Conservation (phyloP, 257 asterid genomes). For the Solanum bulbocastanum region DNA sequence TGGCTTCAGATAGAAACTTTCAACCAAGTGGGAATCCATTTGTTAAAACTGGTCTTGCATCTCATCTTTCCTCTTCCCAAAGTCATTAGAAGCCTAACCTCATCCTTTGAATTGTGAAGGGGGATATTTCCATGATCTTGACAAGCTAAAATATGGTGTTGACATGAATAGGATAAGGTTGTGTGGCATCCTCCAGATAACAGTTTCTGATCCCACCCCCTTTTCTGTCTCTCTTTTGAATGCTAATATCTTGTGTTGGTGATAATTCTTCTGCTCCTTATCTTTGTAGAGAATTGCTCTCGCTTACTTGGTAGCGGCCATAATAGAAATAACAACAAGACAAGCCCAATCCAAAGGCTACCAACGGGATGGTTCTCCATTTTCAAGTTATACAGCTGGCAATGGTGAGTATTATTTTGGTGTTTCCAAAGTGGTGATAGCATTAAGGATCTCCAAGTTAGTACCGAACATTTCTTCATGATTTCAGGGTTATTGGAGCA, state of each 20-base stretch:
- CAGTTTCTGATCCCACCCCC: not conserved
- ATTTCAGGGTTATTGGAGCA: conserved; percentile 44
- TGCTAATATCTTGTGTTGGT: not conserved
- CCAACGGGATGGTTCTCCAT: conserved; percentile 31
- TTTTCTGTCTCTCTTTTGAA: not conserved
- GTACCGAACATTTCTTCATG: not conserved
- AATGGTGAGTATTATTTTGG: conserved; percentile 37
- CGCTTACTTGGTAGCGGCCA: conserved; percentile 57
- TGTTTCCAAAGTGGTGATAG: not conserved
- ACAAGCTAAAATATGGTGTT: conserved; percentile 58
- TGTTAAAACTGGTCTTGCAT: not conserved
- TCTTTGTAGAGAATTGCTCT: conserved; percentile 59
- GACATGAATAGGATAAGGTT: conserved; percentile 61
- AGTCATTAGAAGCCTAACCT: not conserved
- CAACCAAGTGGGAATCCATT: not conserved
- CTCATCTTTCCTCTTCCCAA: not conserved
- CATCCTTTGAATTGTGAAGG: conserved; percentile 29
- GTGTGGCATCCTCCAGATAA: conserved; percentile 84
- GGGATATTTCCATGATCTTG: conserved; percentile 78
- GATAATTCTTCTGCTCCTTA: not conserved
- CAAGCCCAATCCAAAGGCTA: conserved; percentile 11
- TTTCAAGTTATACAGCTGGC: conserved; percentile 47
- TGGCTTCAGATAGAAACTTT: not conserved
- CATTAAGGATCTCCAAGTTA: not conserved
- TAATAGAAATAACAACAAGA: conserved; percentile 41